Conservation (phyloP, 108 stramenopile species). For the Bacterosira constricta region DNA sequence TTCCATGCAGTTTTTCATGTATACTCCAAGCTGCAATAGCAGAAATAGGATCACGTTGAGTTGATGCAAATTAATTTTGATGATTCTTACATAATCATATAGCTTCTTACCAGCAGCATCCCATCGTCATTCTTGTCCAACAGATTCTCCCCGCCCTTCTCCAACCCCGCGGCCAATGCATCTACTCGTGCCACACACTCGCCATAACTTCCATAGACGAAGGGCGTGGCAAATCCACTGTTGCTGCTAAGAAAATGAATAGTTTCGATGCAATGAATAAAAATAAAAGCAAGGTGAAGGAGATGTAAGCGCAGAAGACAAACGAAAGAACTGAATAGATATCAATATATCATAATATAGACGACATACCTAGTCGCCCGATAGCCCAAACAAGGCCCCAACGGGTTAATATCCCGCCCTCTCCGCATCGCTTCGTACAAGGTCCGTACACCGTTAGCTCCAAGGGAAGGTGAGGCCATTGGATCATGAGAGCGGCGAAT, state of each 20-base stretch:
- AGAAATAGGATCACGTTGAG: not conserved
- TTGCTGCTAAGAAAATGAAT: conserved; percentile 17
- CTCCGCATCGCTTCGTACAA: conserved; percentile 84
- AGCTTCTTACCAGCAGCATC: conserved; percentile 55
- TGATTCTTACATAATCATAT: not conserved
- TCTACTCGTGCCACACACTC: conserved; percentile 79
- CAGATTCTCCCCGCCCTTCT: conserved; percentile 52
- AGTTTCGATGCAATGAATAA: not conserved
- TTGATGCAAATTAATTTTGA: not conserved
- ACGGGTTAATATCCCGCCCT: conserved; percentile 71
- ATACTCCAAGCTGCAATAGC: conserved; percentile 68
- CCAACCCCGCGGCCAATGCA: conserved; percentile 80
- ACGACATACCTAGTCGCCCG: conserved; percentile 63
- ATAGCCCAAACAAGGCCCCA: conserved; percentile 84
- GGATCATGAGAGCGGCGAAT: conserved; percentile 58
- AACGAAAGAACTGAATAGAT: not conserved
- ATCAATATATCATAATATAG: too few relatives aligned
- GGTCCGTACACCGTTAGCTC: conserved; percentile 65
- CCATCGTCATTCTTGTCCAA: conserved; percentile 69
- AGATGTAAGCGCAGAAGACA: not conserved
- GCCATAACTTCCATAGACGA: conserved; percentile 78
- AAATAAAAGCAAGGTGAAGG: not conserved
- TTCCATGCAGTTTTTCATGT: conserved; percentile 94
- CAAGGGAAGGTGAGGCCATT: conserved; percentile 59
- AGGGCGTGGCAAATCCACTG: conserved; percentile 85